A percentile compares a stretch with the other conserved stretches of the same genome.
Evolutionary conservation across 345 rosid species (phyloP).

Genomic region (Salix exigua): DNA sequence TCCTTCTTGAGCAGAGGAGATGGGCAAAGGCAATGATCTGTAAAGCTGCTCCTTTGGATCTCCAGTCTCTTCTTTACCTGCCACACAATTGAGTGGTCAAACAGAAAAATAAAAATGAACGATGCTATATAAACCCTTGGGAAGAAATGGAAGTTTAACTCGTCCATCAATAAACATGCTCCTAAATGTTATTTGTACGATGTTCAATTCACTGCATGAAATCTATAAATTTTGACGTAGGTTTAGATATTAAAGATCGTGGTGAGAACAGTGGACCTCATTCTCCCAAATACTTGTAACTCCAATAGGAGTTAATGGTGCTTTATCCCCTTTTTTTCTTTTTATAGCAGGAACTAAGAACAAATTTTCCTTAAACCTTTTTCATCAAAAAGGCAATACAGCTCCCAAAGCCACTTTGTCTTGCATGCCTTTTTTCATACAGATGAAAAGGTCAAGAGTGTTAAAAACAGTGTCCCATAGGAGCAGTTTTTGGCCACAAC

Average conservation of each 20-base stretch:
- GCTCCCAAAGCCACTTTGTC: neutral
- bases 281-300: neutral
- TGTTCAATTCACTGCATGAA: neutral
- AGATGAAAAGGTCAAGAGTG: neutral
- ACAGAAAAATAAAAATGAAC: neutral
- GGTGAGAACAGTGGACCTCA: neutral
- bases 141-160: slow-evolving; percentile 7
- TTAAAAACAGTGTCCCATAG: slow-evolving; percentile 16
- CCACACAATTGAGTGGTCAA: slow-evolving; percentile 30
- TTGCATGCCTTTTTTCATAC: neutral
- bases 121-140: neutral
- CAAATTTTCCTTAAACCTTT: neutral
- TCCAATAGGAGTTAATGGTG: neutral
- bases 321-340: neutral
- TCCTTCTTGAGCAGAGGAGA: slow-evolving; percentile 44
- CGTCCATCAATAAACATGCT: neutral
- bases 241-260: neutral
- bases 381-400: neutral
- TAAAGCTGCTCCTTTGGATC: slow-evolving; percentile 33
- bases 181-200: neutral
- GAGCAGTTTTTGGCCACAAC: slow-evolving; percentile 48
- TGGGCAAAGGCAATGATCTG: slow-evolving; percentile 32
- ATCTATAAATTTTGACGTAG: neutral
- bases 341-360: neutral
- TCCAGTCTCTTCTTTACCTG: slow-evolving; percentile 43